These are phyloP conservation scores for Trypanosoma mega DNA, from an alignment of 208 protist species.

Conservation along the genomic window DNA sequence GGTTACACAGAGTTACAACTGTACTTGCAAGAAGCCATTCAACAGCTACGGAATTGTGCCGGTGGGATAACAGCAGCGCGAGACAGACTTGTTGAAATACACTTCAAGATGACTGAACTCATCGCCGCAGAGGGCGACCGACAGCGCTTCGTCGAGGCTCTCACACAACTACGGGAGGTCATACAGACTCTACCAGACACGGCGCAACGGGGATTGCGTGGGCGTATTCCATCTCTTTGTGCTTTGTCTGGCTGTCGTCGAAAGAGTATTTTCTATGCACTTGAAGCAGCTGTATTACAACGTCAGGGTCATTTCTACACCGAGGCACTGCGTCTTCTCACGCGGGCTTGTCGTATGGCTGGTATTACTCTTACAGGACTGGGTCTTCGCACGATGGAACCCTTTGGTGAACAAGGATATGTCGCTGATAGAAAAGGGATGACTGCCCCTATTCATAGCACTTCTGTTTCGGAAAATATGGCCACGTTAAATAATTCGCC, in stretches of 20 bases:
- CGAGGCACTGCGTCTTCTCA: slow-evolving; percentile 36
- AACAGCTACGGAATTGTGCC: slow-evolving; percentile 39
- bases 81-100: slow-evolving; percentile 53
- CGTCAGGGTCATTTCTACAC: slow-evolving; percentile 29
- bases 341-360: slow-evolving; percentile 28
- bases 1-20: slow-evolving; percentile 59
- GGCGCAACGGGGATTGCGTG: slow-evolving; percentile 9
- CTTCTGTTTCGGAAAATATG: no score
- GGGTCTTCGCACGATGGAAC: slow-evolving; percentile 5
- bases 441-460: no score
- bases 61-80: slow-evolving; percentile 24
- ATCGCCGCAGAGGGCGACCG: slow-evolving; percentile 28
- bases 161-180: slow-evolving; percentile 12
- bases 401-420: slow-evolving; percentile 2
- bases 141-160: slow-evolving; percentile 19
- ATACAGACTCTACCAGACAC: slow-evolving; percentile 1
- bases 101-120: slow-evolving; percentile 53
- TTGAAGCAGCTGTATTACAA: slow-evolving; percentile 39
- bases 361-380: slow-evolving; percentile 27
- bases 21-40: slow-evolving; percentile 67
- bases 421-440: slow-evolving; percentile 7
- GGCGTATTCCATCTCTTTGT: slow-evolving; percentile 33
- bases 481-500: no score
- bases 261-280: slow-evolving; percentile 39
- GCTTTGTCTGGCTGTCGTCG: slow-evolving; percentile 53